phyloP scores from a whole-genome alignment of 2,329 filamentous ascomycete genomes.

The Atkinsonella hypoxylon region DNA sequence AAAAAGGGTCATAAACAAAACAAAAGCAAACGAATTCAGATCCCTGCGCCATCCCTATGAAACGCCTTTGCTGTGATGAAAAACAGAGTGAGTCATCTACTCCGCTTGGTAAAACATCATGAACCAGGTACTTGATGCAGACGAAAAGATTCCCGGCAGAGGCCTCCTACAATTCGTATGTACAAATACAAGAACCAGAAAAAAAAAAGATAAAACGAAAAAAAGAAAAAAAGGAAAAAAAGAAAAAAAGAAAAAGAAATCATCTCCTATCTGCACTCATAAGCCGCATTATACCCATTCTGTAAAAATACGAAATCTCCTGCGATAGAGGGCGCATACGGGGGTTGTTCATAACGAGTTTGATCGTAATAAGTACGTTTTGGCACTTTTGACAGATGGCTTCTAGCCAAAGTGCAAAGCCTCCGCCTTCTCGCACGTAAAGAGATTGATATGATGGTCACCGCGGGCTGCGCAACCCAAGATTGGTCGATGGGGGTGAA shows the following conservation, averaged over 20 bases:
- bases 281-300: neutral
- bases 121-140: neutral
- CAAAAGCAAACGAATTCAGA: neutral
- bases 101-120: neutral
- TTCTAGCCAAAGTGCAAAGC: constrained; percentile 19
- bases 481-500: constrained; percentile 90
- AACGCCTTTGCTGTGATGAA: neutral
- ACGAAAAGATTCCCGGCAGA: neutral
- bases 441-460: constrained; percentile 84
- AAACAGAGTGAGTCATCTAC: neutral
- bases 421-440: constrained; percentile 51
- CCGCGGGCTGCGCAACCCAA: constrained; percentile 77
- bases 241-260: no score
- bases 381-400: constrained; percentile 2
- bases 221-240: no score
- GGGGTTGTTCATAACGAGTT: constrained; percentile 3
- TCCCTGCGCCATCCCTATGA: neutral
- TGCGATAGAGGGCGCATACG: neutral
- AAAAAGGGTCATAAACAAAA: neutral
- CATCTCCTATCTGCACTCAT: neutral
- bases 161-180: neutral
- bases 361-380: neutral
- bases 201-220: no score
- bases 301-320: neutral
- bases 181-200: neutral